Evolutionary conservation across 768 basidiomycete species (phyloP).

Genomic region (Lactifluus rugatus): DNA sequence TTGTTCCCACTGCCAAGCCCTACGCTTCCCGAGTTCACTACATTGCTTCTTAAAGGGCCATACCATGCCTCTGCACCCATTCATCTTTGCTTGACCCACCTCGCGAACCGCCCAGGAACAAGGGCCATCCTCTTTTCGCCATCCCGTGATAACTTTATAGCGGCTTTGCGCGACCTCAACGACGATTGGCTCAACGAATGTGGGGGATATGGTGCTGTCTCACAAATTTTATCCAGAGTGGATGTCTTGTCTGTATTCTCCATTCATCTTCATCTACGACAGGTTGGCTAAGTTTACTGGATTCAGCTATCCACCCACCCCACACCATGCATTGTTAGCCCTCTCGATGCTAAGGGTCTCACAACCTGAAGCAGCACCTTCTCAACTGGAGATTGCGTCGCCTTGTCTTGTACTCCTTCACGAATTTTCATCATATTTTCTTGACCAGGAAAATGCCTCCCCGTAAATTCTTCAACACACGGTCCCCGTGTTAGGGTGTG

Average conservation of each 20-base stretch:
- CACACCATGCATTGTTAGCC: slow-evolving; percentile 8
- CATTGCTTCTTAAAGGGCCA: slow-evolving; percentile 50
- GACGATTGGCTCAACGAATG: slow-evolving; percentile 35
- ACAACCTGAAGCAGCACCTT: neutral
- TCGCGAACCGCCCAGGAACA: slow-evolving; percentile 27
- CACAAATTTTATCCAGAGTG: slow-evolving; percentile 23
- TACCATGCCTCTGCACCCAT: slow-evolving; percentile 64
- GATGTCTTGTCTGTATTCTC: slow-evolving; percentile 43
- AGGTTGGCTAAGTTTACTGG: neutral
- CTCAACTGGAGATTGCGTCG: neutral
- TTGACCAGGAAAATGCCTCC: slow-evolving; percentile 1
- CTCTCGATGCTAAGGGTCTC: slow-evolving; percentile 17
- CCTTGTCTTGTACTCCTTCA: slow-evolving; percentile 16
- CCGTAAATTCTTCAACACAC: neutral
- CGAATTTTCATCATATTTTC: slow-evolving; percentile 18
- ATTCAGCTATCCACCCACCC: slow-evolving; percentile 12
- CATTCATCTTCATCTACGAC: neutral
- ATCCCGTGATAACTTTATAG: slow-evolving; percentile 35
- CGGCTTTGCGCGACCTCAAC: slow-evolving; percentile 36
- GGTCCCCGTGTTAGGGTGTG: neutral
- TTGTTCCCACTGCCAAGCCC: slow-evolving; percentile 37
- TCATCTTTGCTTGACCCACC: slow-evolving; percentile 49
- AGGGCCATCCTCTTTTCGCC: slow-evolving; percentile 46
- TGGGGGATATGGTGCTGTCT: slow-evolving; percentile 25
- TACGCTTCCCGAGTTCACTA: slow-evolving; percentile 44